Evolutionary conservation across 2,329 filamentous ascomycete species (phyloP), one percentile per base, ranked within the genome.

Genomic region (Colletotrichum karsti): DNA sequence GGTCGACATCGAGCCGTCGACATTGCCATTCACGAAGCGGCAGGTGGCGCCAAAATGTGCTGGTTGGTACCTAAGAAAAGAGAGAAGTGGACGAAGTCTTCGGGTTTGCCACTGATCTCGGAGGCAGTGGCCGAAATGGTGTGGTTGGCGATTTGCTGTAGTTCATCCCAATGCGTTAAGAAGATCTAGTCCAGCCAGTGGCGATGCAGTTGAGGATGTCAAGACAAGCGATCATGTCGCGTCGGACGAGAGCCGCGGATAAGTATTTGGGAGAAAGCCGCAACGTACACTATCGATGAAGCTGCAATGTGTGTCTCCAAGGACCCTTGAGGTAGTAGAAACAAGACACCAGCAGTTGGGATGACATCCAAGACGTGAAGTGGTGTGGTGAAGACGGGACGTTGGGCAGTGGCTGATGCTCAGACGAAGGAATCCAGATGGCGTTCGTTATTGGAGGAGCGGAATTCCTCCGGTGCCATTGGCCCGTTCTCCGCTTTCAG

Each of bases 41-140:
- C 51, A 51, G 44, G 60, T 63, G 44, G 60, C 53, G 39, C 54
- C n/a, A n/a, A n/a, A n/a, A n/a, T n/a, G n/a, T 46, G 20, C 12
- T 30, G 30, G 12, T 12, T 12, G 8, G 30, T 20, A 20, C 10
- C 24, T 28, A 9, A 5, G 20, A 13, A 7, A 41, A 30, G 28
- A 41, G 44, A 53, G 22, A 24, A 28, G 15, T 22, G 9, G 12
- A 56, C 37, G 44, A 53, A 18, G 28, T 26, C 28, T 44, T 39
- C 46, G 51, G 59, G n/a, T 44, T 67, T 58, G 64, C 64, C 64
- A 64, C 64, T 53, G 44, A 55, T 50, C 44, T 46, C 51, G 42
- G 44, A 26, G 53, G 22, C 12, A 24, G 51, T 33, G 42, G 42
- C 57, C 44, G 44, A 60, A 26, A 50, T 22, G 33, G 44, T 50